Base-by-base conservation (phyloP, 768 basidiomycete species). In the Lactarius trivialis region DNA sequence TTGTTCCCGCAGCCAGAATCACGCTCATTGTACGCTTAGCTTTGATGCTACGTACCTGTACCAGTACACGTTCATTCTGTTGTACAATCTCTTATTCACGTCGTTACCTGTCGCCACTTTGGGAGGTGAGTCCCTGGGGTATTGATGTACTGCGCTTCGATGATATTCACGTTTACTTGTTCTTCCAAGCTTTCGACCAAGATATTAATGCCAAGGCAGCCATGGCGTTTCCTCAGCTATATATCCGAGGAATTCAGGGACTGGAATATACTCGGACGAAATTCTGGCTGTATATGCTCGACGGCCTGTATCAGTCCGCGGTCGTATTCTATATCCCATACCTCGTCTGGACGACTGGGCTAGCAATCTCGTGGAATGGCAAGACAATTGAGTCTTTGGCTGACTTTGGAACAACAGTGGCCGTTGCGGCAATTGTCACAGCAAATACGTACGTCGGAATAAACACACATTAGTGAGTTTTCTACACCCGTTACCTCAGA, bases 1-100 rank as follows among this genome's bases (percentile, higher is more conserved):
- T 66, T 41, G 52, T 21, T 41, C 7, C n/a, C 36, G 49, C 7
- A 12, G 12, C 45, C 45, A 14, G 45, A 4, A 1, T 64, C 55
- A 67, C 7, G 56, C 65, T 73, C 59, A 70, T 51, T 26, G 19
- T 66, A 19, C 55, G 67, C 65, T 50, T 58, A 93, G 92, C 74
- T 97, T 96, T 76, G 90, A 95, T 72, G 91, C 89, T 48, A 95
- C 94, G 3, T 97, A 96, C 77, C 75, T 98, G 70, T 98, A 93
- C 72, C 88, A 96, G 69, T 94, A 94, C 74, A 94, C 93, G 19
- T 94, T 96, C 77, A 86, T 98, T 66, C 76, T 97, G 68, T 77
- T 97, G 62, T 97, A 84, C 79, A 98, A 94, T 74, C 79, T 95
- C 71, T 76, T 90, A 72, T 98, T 98, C 77, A 98, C 96, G 1